Base-by-base conservation (phyloP, 768 basidiomycete genomes). In the Tephrocybe rancida region DNA sequence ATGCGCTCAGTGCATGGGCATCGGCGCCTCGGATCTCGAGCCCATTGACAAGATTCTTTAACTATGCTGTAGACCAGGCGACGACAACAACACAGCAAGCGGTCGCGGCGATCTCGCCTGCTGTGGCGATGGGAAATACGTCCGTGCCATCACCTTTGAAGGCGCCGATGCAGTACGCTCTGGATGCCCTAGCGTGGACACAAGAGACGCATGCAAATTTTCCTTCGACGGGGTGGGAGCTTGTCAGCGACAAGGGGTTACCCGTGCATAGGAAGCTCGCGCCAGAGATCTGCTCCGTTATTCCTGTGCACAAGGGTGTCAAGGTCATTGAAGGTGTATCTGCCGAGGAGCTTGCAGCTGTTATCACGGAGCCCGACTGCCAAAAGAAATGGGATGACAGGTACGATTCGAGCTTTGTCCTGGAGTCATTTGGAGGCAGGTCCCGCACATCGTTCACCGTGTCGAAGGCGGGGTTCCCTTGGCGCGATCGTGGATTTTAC, bases 291-390 rank as follows among this genome's bases (percentile, higher is more conserved):
- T 96, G 93, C 5, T 78, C 88, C 1, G 74, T 83, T 48, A 84
- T 95, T 27, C 92, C 93, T 0, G 84, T 98, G 3, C 88, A 93
- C 68, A 88, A 86, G 60, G 94, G 91, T 0, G 86, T 88, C 64
- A 91, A 92, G 70, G 92, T 98, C 55, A 87, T 98, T 45, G 91
- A 98, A 65, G 94, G 95, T 3, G 83, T 95, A 10, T 90, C 93
- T 1, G 95, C 95, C 1, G 95, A 97, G 64, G 96, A 99, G 67
- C 76, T 98, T 30, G 86, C 84, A 0, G 78, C 86, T 1, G 80
- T 90, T 19, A 77, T 97, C 16, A 78, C 78, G 7, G 87, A 86
- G 56, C 79, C 82, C 35, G 81, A 85, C 45, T 88, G 86, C 52
- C 80, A 92, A 55, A 86, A 84, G 66, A 79, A 80, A 24, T 97